These are phyloP conservation scores for Ophiostoma perfectum DNA, from an alignment of 2,329 filamentous ascomycete species.

Conservation along the genomic window DNA sequence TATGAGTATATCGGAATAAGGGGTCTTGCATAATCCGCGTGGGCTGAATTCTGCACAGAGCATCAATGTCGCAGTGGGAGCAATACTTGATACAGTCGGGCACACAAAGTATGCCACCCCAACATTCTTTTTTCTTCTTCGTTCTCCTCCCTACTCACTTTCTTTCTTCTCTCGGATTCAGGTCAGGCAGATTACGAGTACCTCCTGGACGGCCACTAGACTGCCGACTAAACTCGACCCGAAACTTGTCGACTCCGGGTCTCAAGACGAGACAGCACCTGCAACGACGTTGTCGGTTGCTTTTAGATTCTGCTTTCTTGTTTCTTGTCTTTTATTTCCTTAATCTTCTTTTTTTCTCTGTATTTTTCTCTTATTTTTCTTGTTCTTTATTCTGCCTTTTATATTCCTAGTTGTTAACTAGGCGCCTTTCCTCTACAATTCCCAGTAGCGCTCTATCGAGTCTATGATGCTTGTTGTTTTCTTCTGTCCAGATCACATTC, in stretches of 20 bases:
- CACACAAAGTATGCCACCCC: neutral
- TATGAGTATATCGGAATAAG: neutral
- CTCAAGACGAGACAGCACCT: slow-evolving; percentile 4
- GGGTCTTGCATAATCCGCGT: slow-evolving; percentile 2
- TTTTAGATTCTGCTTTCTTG: no score
- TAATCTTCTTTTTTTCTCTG: no score
- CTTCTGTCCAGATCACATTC: neutral
- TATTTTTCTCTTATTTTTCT: no score
- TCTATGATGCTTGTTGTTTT: neutral
- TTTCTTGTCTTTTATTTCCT: no score
- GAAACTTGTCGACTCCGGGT: neutral
- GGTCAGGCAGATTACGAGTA: neutral
- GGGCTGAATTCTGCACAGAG: neutral
- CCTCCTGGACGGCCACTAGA: neutral
- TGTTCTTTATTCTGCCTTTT: no score
- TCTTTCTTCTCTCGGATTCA: neutral
- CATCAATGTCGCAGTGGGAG: neutral
- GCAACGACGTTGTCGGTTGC: neutral
- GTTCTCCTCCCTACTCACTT: neutral
- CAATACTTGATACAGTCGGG: neutral
- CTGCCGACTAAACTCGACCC: neutral
- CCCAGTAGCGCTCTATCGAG: neutral
- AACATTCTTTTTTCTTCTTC: neutral
- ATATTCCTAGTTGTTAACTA: no score
- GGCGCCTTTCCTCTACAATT: no score